Percentiles rank a stretch among this genome's conserved stretches.
These are phyloP conservation scores for Sporisorium iseilematis-ciliati DNA, from an alignment of 1,284 basidiomycete genomes.

Conservation along the genomic window DNA sequence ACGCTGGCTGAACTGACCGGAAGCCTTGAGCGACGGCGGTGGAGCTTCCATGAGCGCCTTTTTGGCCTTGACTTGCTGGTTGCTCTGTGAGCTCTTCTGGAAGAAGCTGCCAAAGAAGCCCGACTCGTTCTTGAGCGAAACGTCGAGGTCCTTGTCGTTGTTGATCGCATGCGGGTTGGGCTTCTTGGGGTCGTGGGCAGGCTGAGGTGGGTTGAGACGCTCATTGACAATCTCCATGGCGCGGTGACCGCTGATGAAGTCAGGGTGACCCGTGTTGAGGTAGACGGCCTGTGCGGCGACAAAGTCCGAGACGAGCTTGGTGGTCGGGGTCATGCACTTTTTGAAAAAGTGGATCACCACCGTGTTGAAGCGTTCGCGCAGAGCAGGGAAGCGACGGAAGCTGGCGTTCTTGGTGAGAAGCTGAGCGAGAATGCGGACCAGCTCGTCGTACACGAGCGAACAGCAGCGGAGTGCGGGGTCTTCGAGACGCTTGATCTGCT, in stretches of 20 bases:
- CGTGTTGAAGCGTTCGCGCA: constrained; percentile 94
- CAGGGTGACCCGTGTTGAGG: constrained; percentile 97
- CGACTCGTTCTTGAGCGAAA: constrained; percentile 82
- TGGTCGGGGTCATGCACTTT: constrained; percentile 94
- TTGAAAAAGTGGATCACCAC: constrained; percentile 94
- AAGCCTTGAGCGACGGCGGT: constrained; percentile 89
- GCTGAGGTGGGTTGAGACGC: constrained; percentile 77
- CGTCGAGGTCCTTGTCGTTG: constrained; percentile 92
- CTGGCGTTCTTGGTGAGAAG: constrained; percentile 91
- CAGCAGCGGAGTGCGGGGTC: constrained; percentile 93
- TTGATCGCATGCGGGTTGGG: constrained; percentile 76
- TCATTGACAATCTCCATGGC: constrained; percentile 89
- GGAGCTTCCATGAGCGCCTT: constrained; percentile 87
- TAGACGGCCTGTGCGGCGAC: constrained; percentile 98
- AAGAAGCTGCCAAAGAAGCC: constrained; percentile 99
- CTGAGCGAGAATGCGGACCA: constrained; percentile 99
- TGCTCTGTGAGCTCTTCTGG: constrained; percentile 76
- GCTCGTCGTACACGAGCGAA: constrained; percentile 97
- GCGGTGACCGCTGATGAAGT: constrained; percentile 92
- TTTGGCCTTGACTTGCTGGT: constrained; percentile 71
- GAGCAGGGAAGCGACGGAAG: constrained; percentile 90
- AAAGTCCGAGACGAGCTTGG: constrained; percentile 92
- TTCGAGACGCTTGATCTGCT: constrained; percentile 97
- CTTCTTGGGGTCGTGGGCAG: constrained; percentile 50
- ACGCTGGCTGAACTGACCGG: constrained; percentile 90